phyloP scores from a whole-genome alignment of 2,329 filamentous ascomycete species.

The Didymellaceae sp. region DNA sequence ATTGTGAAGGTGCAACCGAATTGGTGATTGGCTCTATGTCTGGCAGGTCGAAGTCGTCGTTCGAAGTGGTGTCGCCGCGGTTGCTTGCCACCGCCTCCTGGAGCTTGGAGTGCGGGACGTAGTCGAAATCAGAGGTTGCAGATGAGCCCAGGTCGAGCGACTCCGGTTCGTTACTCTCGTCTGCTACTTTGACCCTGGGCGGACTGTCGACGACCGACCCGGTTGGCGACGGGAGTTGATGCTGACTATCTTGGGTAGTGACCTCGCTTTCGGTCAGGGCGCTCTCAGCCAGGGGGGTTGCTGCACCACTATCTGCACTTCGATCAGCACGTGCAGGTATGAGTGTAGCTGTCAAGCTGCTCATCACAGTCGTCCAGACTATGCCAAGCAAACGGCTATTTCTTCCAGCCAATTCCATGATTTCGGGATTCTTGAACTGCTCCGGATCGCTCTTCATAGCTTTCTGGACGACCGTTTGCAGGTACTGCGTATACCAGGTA shows the following conservation, averaged over 20 bases:
- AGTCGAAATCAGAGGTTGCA: background rate
- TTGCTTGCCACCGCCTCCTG: background rate
- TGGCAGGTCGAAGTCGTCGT: slow-evolving; percentile 6
- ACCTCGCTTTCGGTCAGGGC: slow-evolving; percentile 11
- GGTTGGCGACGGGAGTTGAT: slow-evolving; percentile 8
- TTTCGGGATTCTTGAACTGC: slow-evolving; percentile 31
- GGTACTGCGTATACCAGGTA: slow-evolving; percentile 32
- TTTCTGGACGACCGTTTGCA: slow-evolving; percentile 27
- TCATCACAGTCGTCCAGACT: slow-evolving; percentile 39
- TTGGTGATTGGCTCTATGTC: slow-evolving; percentile 1
- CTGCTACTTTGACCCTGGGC: background rate
- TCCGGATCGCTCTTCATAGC: slow-evolving; percentile 30
- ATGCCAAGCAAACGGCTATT: slow-evolving; percentile 36
- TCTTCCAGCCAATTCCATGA: slow-evolving; percentile 34
- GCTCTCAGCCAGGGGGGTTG: slow-evolving; percentile 8
- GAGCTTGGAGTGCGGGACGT: no score
- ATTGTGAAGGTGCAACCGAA: background rate
- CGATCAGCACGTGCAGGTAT: background rate
- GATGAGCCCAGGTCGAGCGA: background rate
- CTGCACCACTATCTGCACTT: background rate
- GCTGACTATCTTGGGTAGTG: background rate
- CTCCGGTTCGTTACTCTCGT: background rate
- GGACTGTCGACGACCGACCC: slow-evolving; percentile 5
- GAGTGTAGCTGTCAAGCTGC: slow-evolving; percentile 18
- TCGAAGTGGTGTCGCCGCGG: background rate